These are phyloP conservation scores for Plasmodium yoelii DNA, from an alignment of 169 alveolate species.

Conservation along the genomic window DNA sequence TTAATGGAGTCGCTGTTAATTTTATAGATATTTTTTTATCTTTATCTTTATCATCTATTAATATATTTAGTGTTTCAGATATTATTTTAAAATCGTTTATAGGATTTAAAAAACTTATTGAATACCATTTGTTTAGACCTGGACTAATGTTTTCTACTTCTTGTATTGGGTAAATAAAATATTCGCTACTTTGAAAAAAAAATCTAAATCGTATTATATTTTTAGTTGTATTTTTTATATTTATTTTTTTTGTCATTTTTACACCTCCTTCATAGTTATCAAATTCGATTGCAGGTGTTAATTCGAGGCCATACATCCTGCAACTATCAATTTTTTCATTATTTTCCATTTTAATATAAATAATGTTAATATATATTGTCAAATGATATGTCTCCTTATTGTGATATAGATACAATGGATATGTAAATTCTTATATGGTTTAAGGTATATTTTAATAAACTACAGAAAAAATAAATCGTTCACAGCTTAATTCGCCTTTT, in stretches of 20 bases:
- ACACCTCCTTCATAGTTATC: slow-evolving; percentile 70
- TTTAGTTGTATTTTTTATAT: slow-evolving; percentile 65
- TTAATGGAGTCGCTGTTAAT: slow-evolving; percentile 70
- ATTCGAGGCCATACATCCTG: slow-evolving; percentile 65
- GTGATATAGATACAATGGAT: neutral
- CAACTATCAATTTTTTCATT: slow-evolving; percentile 38
- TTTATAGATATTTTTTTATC: slow-evolving; percentile 47
- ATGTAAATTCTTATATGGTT: neutral
- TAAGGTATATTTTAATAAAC: too few species aligned
- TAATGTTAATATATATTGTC: neutral
- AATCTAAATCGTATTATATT: slow-evolving; percentile 58
- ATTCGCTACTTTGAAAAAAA: slow-evolving; percentile 51
- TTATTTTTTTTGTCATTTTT: slow-evolving; percentile 43
- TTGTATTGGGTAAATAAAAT: slow-evolving; percentile 73
- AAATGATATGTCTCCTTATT: neutral
- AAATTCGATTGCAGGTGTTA: slow-evolving; percentile 41
- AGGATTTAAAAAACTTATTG: slow-evolving; percentile 60
- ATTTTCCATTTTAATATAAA: neutral
- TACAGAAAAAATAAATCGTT: too few species aligned
- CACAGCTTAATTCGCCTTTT: too few species aligned
- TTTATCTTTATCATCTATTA: slow-evolving; percentile 47
- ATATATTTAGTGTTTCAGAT: slow-evolving; percentile 38
- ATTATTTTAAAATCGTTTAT: slow-evolving; percentile 51
- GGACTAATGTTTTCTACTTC: slow-evolving; percentile 74
- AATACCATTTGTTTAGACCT: slow-evolving; percentile 58